A percentile compares a stretch with the other conserved stretches of the same genome.
These are phyloP conservation scores for Neofusicoccum umdonicola DNA, from an alignment of 2,329 filamentous ascomycete species.

Conservation along the genomic window DNA sequence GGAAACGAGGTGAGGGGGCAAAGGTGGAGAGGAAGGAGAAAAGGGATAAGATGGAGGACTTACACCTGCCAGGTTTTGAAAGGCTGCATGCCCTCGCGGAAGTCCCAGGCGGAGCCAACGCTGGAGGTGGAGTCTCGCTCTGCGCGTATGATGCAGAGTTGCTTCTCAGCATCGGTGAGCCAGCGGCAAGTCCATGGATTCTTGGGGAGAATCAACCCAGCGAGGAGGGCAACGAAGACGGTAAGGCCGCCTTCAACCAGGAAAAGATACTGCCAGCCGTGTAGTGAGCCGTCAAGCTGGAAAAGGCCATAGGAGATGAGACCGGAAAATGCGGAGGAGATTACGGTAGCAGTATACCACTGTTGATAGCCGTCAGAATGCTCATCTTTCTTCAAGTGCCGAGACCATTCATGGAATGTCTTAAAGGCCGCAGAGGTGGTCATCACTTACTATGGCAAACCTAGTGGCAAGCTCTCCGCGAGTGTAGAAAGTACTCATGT, in stretches of 20 bases:
- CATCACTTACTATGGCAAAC: conserved; percentile 3
- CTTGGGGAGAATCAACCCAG: conserved; percentile 40
- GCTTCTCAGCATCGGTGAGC: conserved; percentile 33
- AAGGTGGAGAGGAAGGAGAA: no score
- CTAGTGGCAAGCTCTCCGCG: conserved; percentile 14
- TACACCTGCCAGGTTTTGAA: conserved; percentile 12
- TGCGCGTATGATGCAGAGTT: not conserved
- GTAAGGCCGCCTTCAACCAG: conserved; percentile 46
- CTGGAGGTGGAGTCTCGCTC: conserved; percentile 9
- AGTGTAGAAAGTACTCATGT: conserved; percentile 17
- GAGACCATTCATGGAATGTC: no score
- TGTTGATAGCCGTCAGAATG: not conserved
- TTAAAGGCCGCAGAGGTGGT: no score
- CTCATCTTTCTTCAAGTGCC: no score
- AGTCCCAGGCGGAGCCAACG: not conserved
- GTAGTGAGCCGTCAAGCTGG: conserved; percentile 34
- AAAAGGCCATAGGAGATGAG: conserved; percentile 39
- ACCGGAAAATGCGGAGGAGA: conserved; percentile 8
- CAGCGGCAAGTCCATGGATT: conserved; percentile 41
- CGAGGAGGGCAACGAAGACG: conserved; percentile 36
- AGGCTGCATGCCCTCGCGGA: conserved; percentile 7
- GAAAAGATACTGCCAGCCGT: conserved; percentile 47
- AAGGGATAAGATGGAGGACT: not conserved
- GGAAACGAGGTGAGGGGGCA: no score
- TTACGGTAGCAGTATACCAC: conserved; percentile 13